Base-by-base conservation (phyloP, 2,329 filamentous ascomycete species). In the Alternaria incomplexa region DNA sequence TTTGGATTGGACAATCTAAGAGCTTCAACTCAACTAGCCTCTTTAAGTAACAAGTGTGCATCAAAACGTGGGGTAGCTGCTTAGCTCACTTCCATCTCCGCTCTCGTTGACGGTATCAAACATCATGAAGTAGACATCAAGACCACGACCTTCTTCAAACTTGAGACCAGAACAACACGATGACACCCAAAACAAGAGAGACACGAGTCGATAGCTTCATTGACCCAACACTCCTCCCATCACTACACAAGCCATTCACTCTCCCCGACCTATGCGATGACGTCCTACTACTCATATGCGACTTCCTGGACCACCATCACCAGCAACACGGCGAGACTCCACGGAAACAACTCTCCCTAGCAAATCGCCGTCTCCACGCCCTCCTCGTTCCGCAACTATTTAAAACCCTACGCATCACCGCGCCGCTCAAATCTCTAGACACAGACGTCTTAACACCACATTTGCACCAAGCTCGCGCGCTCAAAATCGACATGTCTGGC, bases 401-500 rank as follows among this genome's bases (percentile, higher is more conserved):
- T 63, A 67, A 56, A 25, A 63, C 58, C 4, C 28, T 71, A 10
- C 61, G 54, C 45, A 63, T 71, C 64, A 66, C 61, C 6, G 58
- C 54, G 17, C 69, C 67, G 2, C 40, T 71, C 48, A 63, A 62
- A 53, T 50, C 63, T 17, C 66, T 71, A 6, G 25, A 43, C n/a
- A n/a, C 30, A 6, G n/a, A 52, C 45, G 11, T 50, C 30, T 30
- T 62, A 3, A n/a, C 44, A 22, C 20, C 48, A 4, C 28, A 36
- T 12, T 13, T 52, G 9, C 32, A 22, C 32, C 47, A 71, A 47
- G 61, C 62, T 5, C 60, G 32, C 11, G 63, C 32, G 9, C 54
- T 67, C 11, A 68, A 66, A 15, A 56, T 70, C 26, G 66, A 71
- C 48, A 70, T 70, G 62, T 67, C 65, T 20, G 68, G 65, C 9